A percentile compares a stretch with the other conserved stretches of the same genome.
These are phyloP conservation scores for Pleurotus citrinopileatus DNA, from an alignment of 768 basidiomycete genomes.

Conservation along the genomic window DNA sequence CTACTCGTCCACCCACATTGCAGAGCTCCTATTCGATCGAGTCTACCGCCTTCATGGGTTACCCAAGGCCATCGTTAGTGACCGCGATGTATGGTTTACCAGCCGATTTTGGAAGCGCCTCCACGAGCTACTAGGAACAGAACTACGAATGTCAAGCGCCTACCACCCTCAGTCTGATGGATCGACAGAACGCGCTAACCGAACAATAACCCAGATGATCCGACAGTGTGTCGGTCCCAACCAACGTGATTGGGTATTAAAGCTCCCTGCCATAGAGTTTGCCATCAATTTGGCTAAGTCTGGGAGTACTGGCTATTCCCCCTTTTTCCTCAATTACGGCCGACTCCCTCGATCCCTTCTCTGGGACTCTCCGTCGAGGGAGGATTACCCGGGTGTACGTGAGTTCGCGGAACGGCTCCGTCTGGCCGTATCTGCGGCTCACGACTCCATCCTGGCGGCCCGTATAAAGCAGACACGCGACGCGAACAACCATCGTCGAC, in stretches of 20 bases:
- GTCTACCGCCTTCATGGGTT: constrained; percentile 30
- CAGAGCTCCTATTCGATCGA: constrained; percentile 19
- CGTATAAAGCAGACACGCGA: constrained; percentile 11
- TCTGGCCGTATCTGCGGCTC: constrained; percentile 22
- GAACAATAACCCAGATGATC: constrained; percentile 28
- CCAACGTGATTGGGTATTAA: no score
- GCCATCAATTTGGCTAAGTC: no score
- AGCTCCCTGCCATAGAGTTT: no score
- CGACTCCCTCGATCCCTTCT: constrained; percentile 19
- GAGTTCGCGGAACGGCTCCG: constrained; percentile 19
- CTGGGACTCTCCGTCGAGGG: constrained; percentile 9
- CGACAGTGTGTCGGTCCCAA: constrained; percentile 17
- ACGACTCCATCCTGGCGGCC: constrained; percentile 22
- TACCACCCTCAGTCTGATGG: constrained; percentile 21
- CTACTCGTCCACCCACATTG: constrained; percentile 14
- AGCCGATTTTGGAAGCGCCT: no score
- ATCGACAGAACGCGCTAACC: constrained; percentile 27
- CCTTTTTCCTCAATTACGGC: no score
- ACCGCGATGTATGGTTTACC: constrained; percentile 20
- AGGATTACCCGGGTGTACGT: constrained; percentile 19
- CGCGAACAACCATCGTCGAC: constrained; percentile 6
- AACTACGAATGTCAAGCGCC: constrained; percentile 26
- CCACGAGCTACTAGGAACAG: constrained; percentile 16
- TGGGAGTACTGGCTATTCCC: no score
- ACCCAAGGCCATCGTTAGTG: constrained; percentile 21